phyloP scores from a whole-genome alignment of 106 monocot species.

The Alisma plantagoaquatica region DNA sequence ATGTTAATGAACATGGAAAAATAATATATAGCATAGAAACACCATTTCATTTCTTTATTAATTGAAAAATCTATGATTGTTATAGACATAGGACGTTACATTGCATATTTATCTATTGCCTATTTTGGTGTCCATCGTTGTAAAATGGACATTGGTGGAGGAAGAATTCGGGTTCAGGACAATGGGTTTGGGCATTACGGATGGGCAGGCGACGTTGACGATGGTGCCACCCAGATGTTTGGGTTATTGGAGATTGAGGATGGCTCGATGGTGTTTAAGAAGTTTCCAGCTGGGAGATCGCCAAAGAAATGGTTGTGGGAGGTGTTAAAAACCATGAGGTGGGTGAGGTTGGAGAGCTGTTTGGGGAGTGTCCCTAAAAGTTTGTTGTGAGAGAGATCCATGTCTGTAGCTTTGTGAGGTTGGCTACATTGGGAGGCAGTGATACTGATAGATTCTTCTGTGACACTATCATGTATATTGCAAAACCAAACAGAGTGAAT shows the following conservation, averaged over 20 bases:
- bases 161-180: constrained; percentile 57
- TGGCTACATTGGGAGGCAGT: constrained; percentile 44
- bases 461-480: constrained; percentile 63
- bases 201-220: constrained; percentile 32
- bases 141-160: constrained; percentile 8
- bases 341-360: constrained; percentile 50
- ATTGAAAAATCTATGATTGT: too few species aligned
- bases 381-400: constrained; percentile 63
- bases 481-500: constrained; percentile 1
- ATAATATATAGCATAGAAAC: too few species aligned
- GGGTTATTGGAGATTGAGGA: constrained; percentile 74
- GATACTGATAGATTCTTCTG: constrained; percentile 64
- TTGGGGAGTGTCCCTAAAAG: constrained; percentile 62
- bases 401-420: constrained; percentile 47
- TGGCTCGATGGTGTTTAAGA: constrained; percentile 51
- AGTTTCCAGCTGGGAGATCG: constrained; percentile 54
- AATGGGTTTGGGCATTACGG: constrained; percentile 48
- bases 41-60: too few species aligned
- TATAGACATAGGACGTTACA: too few species aligned
- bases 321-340: constrained; percentile 57
- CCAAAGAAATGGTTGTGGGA: constrained; percentile 73
- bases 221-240: constrained; percentile 30
- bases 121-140: too few species aligned
- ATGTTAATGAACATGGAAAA: too few species aligned
- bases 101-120: too few species aligned